Conservation (phyloP, 192 early-diverging fungal species). For the Linnemannia elongata region DNA sequence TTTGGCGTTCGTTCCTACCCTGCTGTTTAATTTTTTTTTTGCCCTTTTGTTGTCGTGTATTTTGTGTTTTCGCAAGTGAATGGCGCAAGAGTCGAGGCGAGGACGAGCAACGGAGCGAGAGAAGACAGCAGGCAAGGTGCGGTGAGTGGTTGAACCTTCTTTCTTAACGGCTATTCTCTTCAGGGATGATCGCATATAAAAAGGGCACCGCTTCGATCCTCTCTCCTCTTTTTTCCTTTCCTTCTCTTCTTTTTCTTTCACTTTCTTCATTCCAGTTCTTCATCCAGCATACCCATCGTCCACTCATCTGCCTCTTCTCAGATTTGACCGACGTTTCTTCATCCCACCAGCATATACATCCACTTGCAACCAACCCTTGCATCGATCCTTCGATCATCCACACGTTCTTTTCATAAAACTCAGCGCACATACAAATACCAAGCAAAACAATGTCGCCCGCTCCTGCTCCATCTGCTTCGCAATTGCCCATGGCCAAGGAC, state of each 20-base stretch:
- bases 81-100: neutral
- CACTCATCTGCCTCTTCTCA: neutral
- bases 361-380: too few species aligned
- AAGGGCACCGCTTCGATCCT: neutral
- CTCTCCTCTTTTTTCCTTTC: neutral
- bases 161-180: neutral
- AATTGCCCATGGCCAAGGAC: slow-evolving; percentile 54
- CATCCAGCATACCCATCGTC: neutral
- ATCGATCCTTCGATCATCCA: neutral
- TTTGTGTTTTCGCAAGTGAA: neutral
- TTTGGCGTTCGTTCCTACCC: neutral
- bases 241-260: slow-evolving; percentile 5
- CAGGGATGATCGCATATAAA: neutral
- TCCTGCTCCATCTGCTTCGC: neutral
- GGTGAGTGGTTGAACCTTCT: slow-evolving; percentile 7
- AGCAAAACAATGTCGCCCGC: slow-evolving; percentile 16
- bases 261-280: neutral
- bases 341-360: too few species aligned
- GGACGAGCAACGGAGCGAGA: neutral
- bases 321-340: too few species aligned
- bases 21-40: neutral
- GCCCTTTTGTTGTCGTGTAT: neutral
- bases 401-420: neutral
- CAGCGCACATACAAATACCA: neutral
- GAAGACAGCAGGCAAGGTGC: neutral